A percentile compares a stretch with the other conserved stretches of the same genome.
Evolutionary conservation across 192 early-diverging fungal genomes (phyloP).

Genomic region (Coemansia erecta): DNA sequence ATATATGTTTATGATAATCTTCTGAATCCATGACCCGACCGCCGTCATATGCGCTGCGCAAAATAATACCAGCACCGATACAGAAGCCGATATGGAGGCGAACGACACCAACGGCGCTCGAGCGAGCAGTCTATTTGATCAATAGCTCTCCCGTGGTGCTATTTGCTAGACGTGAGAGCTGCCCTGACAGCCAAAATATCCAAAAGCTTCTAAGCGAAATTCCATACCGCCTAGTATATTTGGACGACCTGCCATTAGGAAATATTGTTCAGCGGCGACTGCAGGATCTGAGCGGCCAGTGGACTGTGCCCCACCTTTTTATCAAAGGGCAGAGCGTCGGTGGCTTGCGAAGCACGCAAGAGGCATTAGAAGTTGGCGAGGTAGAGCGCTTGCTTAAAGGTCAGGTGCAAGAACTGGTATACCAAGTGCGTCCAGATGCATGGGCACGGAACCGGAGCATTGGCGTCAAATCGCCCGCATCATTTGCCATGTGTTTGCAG

Average conservation of each 20-base stretch:
- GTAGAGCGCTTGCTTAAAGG: constrained; percentile 11
- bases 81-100: constrained; percentile 27
- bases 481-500: constrained; percentile 37
- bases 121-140: constrained; percentile 26
- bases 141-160: constrained; percentile 37
- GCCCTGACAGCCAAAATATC: constrained; percentile 16
- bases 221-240: constrained; percentile 24
- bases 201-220: constrained; percentile 8
- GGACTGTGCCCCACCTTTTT: constrained; percentile 47
- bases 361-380: constrained; percentile 24
- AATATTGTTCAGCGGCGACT: constrained; percentile 35
- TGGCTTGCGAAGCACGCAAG: constrained; percentile 2
- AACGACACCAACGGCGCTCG: constrained; percentile 28
- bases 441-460: constrained; percentile 14
- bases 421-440: constrained; percentile 29
- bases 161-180: constrained; percentile 27
- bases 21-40: constrained; percentile 8
- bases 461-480: constrained; percentile 31
- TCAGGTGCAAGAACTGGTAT: constrained; percentile 38
- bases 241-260: constrained; percentile 24
- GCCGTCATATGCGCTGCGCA: constrained; percentile 34
- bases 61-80: constrained; percentile 25
- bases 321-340: constrained; percentile 41
- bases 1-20: constrained; percentile 1
- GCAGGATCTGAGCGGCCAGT: constrained; percentile 38